These are phyloP conservation scores for Fraxinus paxiana DNA, from an alignment of 305 asterid genomes.

Conservation along the genomic window DNA sequence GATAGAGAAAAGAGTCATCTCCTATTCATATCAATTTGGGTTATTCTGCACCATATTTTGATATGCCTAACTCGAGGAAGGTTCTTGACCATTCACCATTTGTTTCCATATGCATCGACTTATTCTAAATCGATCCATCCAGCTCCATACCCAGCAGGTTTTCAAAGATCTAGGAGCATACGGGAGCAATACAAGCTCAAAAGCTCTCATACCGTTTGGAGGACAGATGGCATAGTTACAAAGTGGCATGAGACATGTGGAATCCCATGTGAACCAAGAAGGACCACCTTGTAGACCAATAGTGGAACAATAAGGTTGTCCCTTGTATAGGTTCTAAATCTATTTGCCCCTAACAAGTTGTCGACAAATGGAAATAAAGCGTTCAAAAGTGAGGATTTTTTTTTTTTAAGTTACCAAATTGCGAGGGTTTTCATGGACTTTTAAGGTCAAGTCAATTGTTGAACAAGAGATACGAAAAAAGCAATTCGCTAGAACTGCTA, in stretches of 20 bases:
- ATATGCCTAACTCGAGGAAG: neutral
- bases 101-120: neutral
- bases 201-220: neutral
- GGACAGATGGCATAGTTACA: neutral
- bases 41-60: neutral
- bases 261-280: neutral
- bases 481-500: neutral
- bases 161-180: neutral
- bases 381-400: neutral
- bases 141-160: neutral
- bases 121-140: neutral
- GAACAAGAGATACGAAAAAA: neutral
- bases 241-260: neutral
- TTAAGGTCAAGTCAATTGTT: neutral
- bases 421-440: neutral
- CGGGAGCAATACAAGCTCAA: neutral
- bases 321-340: neutral
- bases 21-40: neutral
- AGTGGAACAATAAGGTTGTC: neutral
- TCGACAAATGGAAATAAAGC: neutral
- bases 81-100: neutral
- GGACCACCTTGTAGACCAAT: neutral
- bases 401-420: neutral
- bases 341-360: neutral
- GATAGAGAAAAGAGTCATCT: neutral